These are phyloP conservation scores for Thelephora ganbajun DNA, from an alignment of 768 basidiomycete species.

Conservation along the genomic window DNA sequence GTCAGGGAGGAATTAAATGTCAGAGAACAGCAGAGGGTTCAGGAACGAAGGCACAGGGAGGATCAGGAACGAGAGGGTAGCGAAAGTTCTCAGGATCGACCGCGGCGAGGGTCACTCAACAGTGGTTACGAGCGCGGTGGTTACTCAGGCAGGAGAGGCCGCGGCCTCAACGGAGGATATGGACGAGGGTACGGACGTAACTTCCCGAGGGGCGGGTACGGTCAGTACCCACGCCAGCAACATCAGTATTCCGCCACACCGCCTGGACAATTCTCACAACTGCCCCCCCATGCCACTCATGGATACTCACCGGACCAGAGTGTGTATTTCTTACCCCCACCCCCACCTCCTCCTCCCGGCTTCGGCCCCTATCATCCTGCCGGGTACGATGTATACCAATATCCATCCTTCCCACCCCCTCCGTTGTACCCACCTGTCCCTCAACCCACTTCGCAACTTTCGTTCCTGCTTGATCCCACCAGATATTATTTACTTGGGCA, in stretches of 20 bases:
- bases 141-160: conserved; percentile 9
- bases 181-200: conserved; percentile 19
- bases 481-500: conserved; percentile 64
- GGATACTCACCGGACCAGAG: conserved; percentile 1
- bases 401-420: conserved; percentile 14
- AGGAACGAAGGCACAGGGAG: not conserved
- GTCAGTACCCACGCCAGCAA: conserved; percentile 5
- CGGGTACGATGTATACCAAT: conserved; percentile 8
- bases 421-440: conserved; percentile 27
- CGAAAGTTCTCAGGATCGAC: conserved; percentile 13
- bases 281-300: conserved; percentile 7
- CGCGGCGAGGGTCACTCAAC: conserved; percentile 20
- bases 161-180: conserved; percentile 10
- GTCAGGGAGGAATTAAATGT: conserved; percentile 16
- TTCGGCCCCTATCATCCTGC: conserved; percentile 18
- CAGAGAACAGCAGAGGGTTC: not conserved
- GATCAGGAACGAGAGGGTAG: conserved; percentile 15
- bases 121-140: conserved; percentile 20
- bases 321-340: conserved; percentile 5
- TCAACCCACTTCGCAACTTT: conserved; percentile 27
- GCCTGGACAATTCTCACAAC: conserved; percentile 9
- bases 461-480: conserved; percentile 51
- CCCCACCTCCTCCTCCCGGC: conserved; percentile 5
- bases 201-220: conserved; percentile 3
- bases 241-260: conserved; percentile 7